phyloP scores from a whole-genome alignment of 176 grass and related monocot genomes.

The Cocos nucifera region DNA sequence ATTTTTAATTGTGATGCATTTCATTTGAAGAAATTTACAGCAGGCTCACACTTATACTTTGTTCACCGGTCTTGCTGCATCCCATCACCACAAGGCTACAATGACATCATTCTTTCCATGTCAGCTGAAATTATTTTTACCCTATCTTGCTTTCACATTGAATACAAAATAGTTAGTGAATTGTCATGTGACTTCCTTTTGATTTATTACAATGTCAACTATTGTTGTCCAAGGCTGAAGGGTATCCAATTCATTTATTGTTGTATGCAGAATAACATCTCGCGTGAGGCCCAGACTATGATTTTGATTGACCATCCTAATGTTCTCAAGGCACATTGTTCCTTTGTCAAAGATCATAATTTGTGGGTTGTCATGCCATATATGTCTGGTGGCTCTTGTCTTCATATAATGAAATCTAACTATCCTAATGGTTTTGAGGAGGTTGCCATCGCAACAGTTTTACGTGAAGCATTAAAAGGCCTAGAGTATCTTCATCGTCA shows the following conservation, averaged over 20 bases:
- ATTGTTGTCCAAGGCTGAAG: too few species aligned
- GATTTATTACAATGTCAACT: too few species aligned
- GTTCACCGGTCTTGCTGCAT: too few species aligned
- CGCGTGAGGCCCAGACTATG: slow-evolving; percentile 88
- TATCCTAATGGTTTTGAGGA: slow-evolving; percentile 70
- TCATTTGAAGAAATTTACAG: too few species aligned
- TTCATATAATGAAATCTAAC: slow-evolving; percentile 94
- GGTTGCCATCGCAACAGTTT: slow-evolving; percentile 63
- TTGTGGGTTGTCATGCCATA: slow-evolving; percentile 94
- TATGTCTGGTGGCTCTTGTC: slow-evolving; percentile 83
- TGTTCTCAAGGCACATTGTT: slow-evolving; percentile 81
- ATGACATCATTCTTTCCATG: too few species aligned
- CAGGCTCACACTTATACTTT: too few species aligned
- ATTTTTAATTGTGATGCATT: too few species aligned
- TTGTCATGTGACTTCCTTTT: too few species aligned
- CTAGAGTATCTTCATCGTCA: slow-evolving; percentile 87
- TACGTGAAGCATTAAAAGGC: slow-evolving; percentile 78
- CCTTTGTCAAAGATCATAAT: slow-evolving; percentile 65
- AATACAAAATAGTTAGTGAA: too few species aligned
- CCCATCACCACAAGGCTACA: too few species aligned
- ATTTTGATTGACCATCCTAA: slow-evolving; percentile 89
- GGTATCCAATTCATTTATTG: background rate
- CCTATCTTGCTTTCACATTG: too few species aligned
- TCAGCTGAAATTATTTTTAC: too few species aligned
- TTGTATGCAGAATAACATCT: slow-evolving; percentile 70